Evolutionary conservation across 2,329 filamentous ascomycete genomes (phyloP), one percentile per base, ranked within the genome.

Genomic region (Penicillium hesseltinei): DNA sequence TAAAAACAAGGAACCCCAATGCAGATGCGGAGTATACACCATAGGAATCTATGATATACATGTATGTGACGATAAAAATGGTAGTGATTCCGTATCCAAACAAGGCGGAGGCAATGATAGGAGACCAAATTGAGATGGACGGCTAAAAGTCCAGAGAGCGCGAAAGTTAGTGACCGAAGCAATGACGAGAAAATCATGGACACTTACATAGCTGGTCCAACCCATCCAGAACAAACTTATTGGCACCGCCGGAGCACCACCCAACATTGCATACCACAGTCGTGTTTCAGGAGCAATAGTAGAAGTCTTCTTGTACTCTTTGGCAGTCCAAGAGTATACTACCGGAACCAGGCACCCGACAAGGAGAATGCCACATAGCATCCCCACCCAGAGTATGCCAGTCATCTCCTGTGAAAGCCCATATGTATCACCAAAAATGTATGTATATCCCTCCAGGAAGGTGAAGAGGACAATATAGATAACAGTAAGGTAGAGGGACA

Each of bases 11-110:
- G 31, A 75, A 68, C 0, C 75, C 76, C 27, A 82, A 66, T 0
- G 79, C 80, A 1, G 71, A 76, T 2, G 80, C 81, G 0, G 81
- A 76, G 54, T 81, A 82, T 1, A 72, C 72, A 36, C 79, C 79
- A 56, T 84, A 86, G 7, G 74, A 75, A 61, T 84, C 81, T 56
- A 85, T 84, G 58, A 85, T 78, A 64, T 85, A 86, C 70, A 81
- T 76, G 53, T 82, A 82, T 39, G 73, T 74, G 49, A 71, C 75
- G 54, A 81, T 77, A 65, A 82, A 83, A 7, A 82, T 73, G 23
- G 74, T 73, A 5, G 78, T 72, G 38, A 81, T 73, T 2, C 78
- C 80, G 56, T 76, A 79, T 3, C 82, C 82, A 60, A 84, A 82
- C 0, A 83, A 57, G 1, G 78, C 78, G 19, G 75, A 80, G 0